Evolutionary conservation across 352 stramenopile genomes (phyloP).

Genomic region (Lagenidium giganteum): DNA sequence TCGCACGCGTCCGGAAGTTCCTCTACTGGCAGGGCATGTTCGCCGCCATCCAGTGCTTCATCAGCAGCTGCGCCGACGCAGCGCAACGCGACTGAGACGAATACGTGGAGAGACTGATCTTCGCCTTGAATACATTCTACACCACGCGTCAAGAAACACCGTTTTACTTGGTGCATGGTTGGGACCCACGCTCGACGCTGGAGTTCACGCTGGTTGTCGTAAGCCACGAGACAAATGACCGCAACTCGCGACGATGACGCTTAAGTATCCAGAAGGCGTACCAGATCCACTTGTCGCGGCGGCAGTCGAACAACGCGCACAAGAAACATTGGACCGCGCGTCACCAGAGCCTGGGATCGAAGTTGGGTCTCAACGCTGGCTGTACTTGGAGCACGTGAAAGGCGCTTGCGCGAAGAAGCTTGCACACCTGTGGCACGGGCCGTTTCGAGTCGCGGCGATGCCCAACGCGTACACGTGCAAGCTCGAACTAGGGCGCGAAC

Average conservation of each 20-base stretch:
- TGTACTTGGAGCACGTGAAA: conserved; percentile 21
- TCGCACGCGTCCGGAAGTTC: not conserved
- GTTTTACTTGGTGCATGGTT: conserved; percentile 19
- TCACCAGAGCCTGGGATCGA: conserved; percentile 1
- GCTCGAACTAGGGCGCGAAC: conserved; percentile 3
- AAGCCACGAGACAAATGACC: not conserved
- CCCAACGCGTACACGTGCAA: too few relatives aligned
- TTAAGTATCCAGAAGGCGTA: conserved; percentile 6
- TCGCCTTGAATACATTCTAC: conserved; percentile 13
- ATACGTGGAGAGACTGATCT: conserved; percentile 7
- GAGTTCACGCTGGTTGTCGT: not conserved
- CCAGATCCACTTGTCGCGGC: too few relatives aligned
- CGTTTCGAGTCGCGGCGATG: too few relatives aligned
- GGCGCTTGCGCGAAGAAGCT: too few relatives aligned
- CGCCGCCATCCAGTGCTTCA: conserved; percentile 1
- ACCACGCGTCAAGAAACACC: conserved; percentile 3
- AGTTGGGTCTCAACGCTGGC: conserved; percentile 12
- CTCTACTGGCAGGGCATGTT: conserved; percentile 14
- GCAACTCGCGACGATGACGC: not conserved
- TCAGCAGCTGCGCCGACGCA: conserved; percentile 5
- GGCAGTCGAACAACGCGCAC: too few relatives aligned
- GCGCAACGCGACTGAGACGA: conserved; percentile 17
- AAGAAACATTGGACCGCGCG: not conserved
- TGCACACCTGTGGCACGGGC: conserved; percentile 19
- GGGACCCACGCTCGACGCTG: conserved; percentile 9